A percentile compares a stretch with the other conserved stretches of the same genome.
phyloP scores from a whole-genome alignment of 2,329 filamentous ascomycete genomes.

The Paecilomyces sp. region DNA sequence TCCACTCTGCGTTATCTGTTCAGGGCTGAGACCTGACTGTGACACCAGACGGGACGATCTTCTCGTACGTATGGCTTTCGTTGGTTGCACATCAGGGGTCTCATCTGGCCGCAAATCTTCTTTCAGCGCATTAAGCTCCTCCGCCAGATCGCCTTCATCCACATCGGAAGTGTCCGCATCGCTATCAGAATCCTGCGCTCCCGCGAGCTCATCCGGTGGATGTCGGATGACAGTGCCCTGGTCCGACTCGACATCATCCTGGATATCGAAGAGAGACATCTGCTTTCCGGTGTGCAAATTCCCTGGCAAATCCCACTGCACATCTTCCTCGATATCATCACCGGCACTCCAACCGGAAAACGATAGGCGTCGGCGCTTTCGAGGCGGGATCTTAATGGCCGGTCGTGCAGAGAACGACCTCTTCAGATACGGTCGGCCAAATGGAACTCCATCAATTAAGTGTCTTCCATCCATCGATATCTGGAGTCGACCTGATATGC shows the following conservation, averaged over 20 bases:
- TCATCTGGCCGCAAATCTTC: constrained; percentile 32
- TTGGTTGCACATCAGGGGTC: constrained; percentile 11
- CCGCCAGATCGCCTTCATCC: constrained; percentile 31
- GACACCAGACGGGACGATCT: constrained; percentile 5
- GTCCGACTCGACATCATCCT: constrained; percentile 19
- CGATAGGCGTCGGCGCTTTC: constrained; percentile 54
- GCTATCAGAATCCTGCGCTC: constrained; percentile 21
- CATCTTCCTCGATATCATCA: constrained; percentile 19
- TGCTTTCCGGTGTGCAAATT: constrained; percentile 12
- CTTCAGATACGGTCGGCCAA: constrained; percentile 65
- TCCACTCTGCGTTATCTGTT: not conserved
- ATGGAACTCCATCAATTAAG: constrained; percentile 77
- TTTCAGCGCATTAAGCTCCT: constrained; percentile 40
- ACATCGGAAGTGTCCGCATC: constrained; percentile 22
- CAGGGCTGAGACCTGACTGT: not conserved
- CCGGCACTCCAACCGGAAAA: constrained; percentile 17
- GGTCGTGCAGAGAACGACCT: constrained; percentile 54
- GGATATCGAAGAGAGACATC: constrained; percentile 10
- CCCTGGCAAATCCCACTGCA: constrained; percentile 22
- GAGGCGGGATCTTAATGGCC: constrained; percentile 61
- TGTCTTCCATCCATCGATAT: constrained; percentile 73
- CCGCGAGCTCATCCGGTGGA: constrained; percentile 17
- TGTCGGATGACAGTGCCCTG: constrained; percentile 32
- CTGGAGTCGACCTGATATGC: constrained; percentile 70
- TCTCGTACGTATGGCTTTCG: constrained; percentile 9